Evolutionary conservation across 2,329 filamentous ascomycete species (phyloP), one percentile per base, ranked within the genome.

Genomic region (Fusarium sp.): DNA sequence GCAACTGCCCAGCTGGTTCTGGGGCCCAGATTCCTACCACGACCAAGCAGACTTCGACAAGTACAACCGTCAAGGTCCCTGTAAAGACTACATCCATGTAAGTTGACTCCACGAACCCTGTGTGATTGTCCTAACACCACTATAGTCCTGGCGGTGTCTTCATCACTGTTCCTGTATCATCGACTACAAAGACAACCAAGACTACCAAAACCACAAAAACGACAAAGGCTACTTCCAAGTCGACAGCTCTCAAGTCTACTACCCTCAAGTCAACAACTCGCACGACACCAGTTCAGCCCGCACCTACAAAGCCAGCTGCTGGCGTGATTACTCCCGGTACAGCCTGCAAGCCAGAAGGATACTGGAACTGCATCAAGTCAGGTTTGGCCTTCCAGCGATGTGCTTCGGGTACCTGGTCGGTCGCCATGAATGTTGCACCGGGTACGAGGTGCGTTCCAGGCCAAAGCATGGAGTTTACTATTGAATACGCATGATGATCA

Each of bases 351-450:
- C 34, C 81, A 80, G 50, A 71, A 6, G 68, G 68, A 1, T 71
- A 71, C 20, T 71, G 68, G 68, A 71, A 69, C 55, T 71, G 68
- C 13, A 36, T 65, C 40, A 71, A 22, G 14, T 34, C 54, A 7
- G 68, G 68, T 8, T 43, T 36, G 1, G 34, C 51, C 2, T 90
- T 88, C 81, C 88, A 90, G 78, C 86, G 87, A 57, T 90, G 88
- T 66, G 87, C 86, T 11, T 84, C 82, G 15, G 88, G 88, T 9
- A 70, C 77, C 42, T 90, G 88, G 88, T 83, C 84, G 7, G 73
- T 68, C 3, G 63, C 79, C 18, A 81, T 85, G 63, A 68, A 77
- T 36, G 82, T 90, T 80, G 83, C 87, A 2, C 69, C 80, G 0
- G 88, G 88, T 39, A 89, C 85, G 10, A 76, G 78, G 36, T 90